A percentile compares a stretch with the other conserved stretches of the same genome.
phyloP scores from a whole-genome alignment of 2,329 filamentous ascomycete species.

The Stagonosporopsis chrysanthemi region DNA sequence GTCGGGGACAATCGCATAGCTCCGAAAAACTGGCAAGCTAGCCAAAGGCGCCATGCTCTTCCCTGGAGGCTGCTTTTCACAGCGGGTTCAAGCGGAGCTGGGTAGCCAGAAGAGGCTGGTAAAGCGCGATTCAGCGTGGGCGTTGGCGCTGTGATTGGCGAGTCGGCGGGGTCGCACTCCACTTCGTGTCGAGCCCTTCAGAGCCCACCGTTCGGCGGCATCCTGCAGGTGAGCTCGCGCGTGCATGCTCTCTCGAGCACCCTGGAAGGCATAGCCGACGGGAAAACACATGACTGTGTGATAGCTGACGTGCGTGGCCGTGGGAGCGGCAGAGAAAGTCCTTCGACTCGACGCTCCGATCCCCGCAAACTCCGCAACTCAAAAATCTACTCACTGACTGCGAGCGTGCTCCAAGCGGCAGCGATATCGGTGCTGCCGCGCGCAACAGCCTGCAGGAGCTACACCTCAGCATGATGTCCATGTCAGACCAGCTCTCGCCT shows the following conservation, averaged over 20 bases:
- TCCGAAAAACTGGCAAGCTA: conserved; percentile 19
- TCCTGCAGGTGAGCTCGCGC: conserved; percentile 27
- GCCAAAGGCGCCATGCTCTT: conserved; percentile 7
- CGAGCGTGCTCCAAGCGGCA: conserved; percentile 12
- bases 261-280: conserved; percentile 21
- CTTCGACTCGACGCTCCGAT: conserved; percentile 4
- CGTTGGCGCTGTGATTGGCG: conserved; percentile 8
- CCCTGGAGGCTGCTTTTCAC: conserved; percentile 16
- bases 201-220: conserved; percentile 22
- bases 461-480: conserved; percentile 17
- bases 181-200: conserved; percentile 10
- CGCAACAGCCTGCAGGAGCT: conserved; percentile 22
- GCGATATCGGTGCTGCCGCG: conserved; percentile 30
- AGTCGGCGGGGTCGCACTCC: conserved; percentile 5
- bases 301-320: conserved; percentile 16
- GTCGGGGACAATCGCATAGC: conserved; percentile 13
- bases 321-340: conserved; percentile 11
- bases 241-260: conserved; percentile 6
- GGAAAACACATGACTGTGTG: conserved; percentile 19
- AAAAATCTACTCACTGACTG: conserved; percentile 14
- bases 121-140: neutral
- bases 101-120: conserved; percentile 21
- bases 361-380: neutral
- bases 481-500: conserved; percentile 31
- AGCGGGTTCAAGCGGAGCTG: conserved; percentile 18